Base-by-base conservation (phyloP, 306 rosid species). In the Dryas octopetala region DNA sequence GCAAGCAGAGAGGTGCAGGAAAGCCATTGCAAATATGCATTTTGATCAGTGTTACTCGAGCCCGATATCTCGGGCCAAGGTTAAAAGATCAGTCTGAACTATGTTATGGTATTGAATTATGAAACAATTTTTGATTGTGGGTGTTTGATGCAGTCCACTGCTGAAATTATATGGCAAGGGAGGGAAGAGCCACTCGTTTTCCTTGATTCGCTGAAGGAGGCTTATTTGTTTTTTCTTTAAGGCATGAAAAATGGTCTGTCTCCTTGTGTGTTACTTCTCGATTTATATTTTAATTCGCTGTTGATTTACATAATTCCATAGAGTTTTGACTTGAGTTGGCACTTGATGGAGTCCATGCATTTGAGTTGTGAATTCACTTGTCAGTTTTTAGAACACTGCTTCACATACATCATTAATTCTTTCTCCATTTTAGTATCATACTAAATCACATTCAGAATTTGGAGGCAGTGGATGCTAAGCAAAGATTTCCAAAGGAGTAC, bases 41-140 rank as follows among this genome's bases (percentile, higher is more conserved):
- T 91, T 91, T 64, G 90, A 91, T 65, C 79, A 69, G 73, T 89
- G 93, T 82, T 88, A 86, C 48, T 84, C 97, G 44, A 86, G 95
- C 77, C 93, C 91, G 60, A 91, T 91, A 80, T 88, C 93, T 77
- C 93, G 91, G 44, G 97, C 96, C 59, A 86, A 89, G 95, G 97
- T 89, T 72, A 26, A 68, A 58, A 59, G 26, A 19, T 14, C 7
- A 46, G 40, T 23, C 23, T 68, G 64, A 28, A 51, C 48, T 38
- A 26, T 66, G 28, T 44, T n/a, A n/a, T 32, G 64, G 19, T 67
- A 2, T 45, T n/a, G 26, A 14, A 3, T 71, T 55, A 9, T 64
- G 43, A n/a, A 44, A 67, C 44, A 71, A 50, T 16, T 71, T 66
- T 69, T 64, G 68, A n/a, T 11, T 53, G 12, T 50, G 74, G 40